These are phyloP conservation scores for Asterochloris erici DNA, from an alignment of 139 green algal genomes.

Conservation along the genomic window DNA sequence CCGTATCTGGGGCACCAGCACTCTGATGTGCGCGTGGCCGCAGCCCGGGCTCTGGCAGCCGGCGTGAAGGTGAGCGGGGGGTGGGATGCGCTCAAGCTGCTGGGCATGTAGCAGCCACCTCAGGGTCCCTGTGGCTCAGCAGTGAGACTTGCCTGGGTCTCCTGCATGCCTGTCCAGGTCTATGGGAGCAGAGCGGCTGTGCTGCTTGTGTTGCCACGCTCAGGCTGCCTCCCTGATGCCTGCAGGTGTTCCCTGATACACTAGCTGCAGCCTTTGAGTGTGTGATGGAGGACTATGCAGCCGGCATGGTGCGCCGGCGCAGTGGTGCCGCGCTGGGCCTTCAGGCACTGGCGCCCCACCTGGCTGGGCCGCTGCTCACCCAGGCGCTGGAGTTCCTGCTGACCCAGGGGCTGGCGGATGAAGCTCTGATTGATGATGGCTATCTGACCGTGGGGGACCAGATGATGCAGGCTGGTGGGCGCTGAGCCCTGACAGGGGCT, in stretches of 20 bases:
- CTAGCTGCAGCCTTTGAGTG: constrained; percentile 27
- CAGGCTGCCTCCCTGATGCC: constrained; percentile 1
- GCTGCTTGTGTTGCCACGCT: not conserved
- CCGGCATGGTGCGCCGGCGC: constrained; percentile 17
- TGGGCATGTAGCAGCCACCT: not conserved
- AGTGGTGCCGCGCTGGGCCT: constrained; percentile 67
- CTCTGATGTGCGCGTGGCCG: constrained; percentile 12
- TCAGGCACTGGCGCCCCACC: constrained; percentile 34
- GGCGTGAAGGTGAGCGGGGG: constrained; percentile 35
- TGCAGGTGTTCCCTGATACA: constrained; percentile 30
- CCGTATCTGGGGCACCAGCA: constrained; percentile 29
- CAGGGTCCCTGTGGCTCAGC: not conserved
- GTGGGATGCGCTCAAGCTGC: not conserved
- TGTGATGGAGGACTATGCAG: constrained; percentile 22
- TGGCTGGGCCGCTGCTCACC: constrained; percentile 54
- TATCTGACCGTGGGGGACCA: constrained; percentile 40
- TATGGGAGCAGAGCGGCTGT: not conserved
- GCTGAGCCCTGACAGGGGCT: not conserved
- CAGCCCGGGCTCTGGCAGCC: constrained; percentile 20
- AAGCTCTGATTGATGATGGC: constrained; percentile 19
- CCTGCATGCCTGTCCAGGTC: not conserved
- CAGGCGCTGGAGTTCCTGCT: constrained; percentile 83
- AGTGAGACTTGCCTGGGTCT: not conserved
- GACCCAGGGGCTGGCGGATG: constrained; percentile 69
- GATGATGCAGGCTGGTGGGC: constrained; percentile 68